Evolutionary conservation across 306 rosid genomes (phyloP).

Genomic region (Quercus glauca): DNA sequence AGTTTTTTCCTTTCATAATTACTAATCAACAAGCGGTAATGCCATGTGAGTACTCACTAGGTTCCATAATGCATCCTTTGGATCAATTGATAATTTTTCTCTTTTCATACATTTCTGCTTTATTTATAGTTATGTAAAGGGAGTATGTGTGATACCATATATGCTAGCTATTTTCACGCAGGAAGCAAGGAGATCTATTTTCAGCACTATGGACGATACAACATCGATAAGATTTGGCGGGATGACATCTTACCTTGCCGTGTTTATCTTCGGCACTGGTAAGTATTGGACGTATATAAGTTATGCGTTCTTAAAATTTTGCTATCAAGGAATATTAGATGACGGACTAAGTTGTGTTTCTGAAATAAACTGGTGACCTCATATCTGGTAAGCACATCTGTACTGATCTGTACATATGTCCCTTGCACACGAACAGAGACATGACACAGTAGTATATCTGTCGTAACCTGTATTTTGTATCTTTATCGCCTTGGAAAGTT

Average conservation of each 20-base stretch:
- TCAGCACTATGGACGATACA: slow-evolving; percentile 72
- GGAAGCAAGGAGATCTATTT: slow-evolving; percentile 71
- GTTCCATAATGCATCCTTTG: slow-evolving; percentile 8
- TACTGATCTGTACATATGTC: neutral
- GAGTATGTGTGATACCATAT: neutral
- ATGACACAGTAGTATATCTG: neutral
- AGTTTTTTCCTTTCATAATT: too few relatives aligned
- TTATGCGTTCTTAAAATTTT: neutral
- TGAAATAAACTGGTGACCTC: neutral
- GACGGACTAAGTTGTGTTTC: neutral
- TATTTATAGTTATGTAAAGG: neutral
- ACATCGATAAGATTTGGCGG: slow-evolving; percentile 81
- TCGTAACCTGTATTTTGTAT: neutral
- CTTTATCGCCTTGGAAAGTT: neutral
- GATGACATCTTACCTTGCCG: slow-evolving; percentile 96
- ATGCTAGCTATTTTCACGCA: slow-evolving; percentile 21
- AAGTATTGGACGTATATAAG: slow-evolving; percentile 23
- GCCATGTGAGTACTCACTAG: neutral
- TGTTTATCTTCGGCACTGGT: slow-evolving; percentile 92
- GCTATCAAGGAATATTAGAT: neutral
- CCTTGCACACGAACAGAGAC: neutral
- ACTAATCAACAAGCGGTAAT: neutral
- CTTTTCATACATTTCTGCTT: neutral
- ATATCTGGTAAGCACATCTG: neutral
- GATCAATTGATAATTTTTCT: neutral